Conservation (phyloP, 2,329 filamentous ascomycete genomes). For the Orbilia ellipsospora region DNA sequence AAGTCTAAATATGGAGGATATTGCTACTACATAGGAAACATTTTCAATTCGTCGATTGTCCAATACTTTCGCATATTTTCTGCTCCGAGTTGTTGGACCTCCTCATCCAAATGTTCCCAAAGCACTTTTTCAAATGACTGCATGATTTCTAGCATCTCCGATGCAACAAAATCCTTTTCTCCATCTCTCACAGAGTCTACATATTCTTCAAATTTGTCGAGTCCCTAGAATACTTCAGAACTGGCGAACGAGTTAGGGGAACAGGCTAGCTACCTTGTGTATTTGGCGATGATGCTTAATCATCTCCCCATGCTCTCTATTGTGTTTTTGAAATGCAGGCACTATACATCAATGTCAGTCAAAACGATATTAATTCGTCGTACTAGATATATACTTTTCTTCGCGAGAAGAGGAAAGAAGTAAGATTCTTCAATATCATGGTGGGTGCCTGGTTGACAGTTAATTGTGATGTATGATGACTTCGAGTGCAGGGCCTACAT, state of each 20-base stretch:
- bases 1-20: neutral
- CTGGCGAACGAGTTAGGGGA: too few relatives aligned
- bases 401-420: slow-evolving; percentile 81
- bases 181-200: slow-evolving; percentile 71
- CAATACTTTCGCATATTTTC: slow-evolving; percentile 90
- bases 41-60: slow-evolving; percentile 72
- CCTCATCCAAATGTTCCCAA: slow-evolving; percentile 85
- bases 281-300: slow-evolving; percentile 81
- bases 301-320: slow-evolving; percentile 58
- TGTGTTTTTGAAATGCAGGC: slow-evolving; percentile 56
- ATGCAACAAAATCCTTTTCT: slow-evolving; percentile 69
- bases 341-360: slow-evolving; percentile 64
- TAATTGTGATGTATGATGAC: neutral
- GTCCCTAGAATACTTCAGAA: slow-evolving; percentile 61
- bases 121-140: slow-evolving; percentile 81
- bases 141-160: slow-evolving; percentile 76
- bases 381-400: slow-evolving; percentile 62
- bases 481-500: neutral
- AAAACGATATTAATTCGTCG: slow-evolving; percentile 61
- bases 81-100: slow-evolving; percentile 80
- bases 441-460: slow-evolving; percentile 62
- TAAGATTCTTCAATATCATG: slow-evolving; percentile 85
- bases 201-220: slow-evolving; percentile 76
- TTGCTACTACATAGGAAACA: slow-evolving; percentile 36
- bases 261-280: slow-evolving; percentile 68